A percentile compares a stretch with the other conserved stretches of the same genome.
Conservation (phyloP, 768 basidiomycete species). For the Tubosaeta sp. region DNA sequence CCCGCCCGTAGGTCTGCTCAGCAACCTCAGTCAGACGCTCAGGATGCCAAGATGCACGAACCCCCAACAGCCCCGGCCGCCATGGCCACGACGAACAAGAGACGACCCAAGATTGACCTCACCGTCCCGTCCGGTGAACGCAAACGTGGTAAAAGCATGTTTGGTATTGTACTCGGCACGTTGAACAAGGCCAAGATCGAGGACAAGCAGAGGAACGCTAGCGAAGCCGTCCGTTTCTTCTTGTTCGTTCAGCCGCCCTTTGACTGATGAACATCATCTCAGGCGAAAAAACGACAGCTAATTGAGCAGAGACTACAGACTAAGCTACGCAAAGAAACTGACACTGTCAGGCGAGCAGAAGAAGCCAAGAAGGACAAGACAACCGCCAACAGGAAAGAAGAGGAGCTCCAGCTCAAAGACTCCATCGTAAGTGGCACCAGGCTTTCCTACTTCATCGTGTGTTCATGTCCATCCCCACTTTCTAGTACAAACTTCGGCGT, state of each 20-base stretch:
- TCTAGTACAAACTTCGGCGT: conserved; percentile 71
- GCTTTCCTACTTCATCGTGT: neutral
- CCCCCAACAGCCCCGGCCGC: conserved; percentile 44
- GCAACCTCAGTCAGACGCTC: conserved; percentile 31
- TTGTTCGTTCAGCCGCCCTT: neutral
- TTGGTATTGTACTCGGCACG: conserved; percentile 78
- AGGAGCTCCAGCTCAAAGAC: conserved; percentile 76
- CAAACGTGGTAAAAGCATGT: conserved; percentile 85
- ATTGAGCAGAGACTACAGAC: conserved; percentile 82
- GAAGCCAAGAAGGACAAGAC: conserved; percentile 84
- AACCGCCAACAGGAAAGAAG: conserved; percentile 71
- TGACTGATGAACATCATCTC: conserved; percentile 8
- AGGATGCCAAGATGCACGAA: conserved; percentile 35
- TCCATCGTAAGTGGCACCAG: conserved; percentile 56
- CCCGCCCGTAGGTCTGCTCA: conserved; percentile 21
- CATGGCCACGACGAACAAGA: conserved; percentile 45
- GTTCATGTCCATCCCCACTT: neutral
- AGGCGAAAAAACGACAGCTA: conserved; percentile 82
- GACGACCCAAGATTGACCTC: conserved; percentile 73
- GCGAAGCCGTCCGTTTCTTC: conserved; percentile 61
- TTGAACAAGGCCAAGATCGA: conserved; percentile 85
- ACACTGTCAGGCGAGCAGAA: conserved; percentile 78
- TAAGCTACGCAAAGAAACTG: conserved; percentile 82
- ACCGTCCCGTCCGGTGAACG: conserved; percentile 52
- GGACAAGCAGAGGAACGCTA: conserved; percentile 79